Evolutionary conservation across 1,284 basidiomycete species (phyloP), one percentile per base, ranked within the genome.

Genomic region (Golubevia sp.): DNA sequence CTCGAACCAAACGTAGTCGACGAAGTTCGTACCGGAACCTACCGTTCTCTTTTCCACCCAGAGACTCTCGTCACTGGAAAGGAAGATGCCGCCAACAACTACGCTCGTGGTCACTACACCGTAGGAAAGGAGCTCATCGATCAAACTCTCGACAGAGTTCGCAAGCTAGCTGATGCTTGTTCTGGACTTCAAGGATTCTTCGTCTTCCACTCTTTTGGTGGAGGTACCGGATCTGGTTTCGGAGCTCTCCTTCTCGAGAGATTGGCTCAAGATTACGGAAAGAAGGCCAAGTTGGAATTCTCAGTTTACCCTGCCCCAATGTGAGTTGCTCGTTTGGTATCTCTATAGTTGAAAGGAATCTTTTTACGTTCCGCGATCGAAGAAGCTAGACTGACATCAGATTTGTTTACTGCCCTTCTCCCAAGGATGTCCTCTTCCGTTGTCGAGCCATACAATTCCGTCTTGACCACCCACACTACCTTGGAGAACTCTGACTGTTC

Each of bases 31-130:
- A 83, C 73, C 65, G 80, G 80, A 56, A 75, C 77, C 61, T 83
- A 74, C 77, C 75, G 77, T 50, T 68, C 65, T 55, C 74, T 83
- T 60, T 83, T 83, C 76, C 80, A 83, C 73, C 80, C 80, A 59
- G 80, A 83, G 73, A 78, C 79, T 50, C 74, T 83, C 58, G 77
- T 83, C 64, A 82, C 74, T 27, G 80, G 80, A 55, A 83, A 83
- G 77, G 80, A 83, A 74, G 80, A 83, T 64, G 80, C 80, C 50
- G 80, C 80, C 61, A 83, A 83, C 76, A 83, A 83, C 71, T 83
- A 83, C 68, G 80, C 80, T 26, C 79, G 80, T 70, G 80, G 80
- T 65, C 80, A 83, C 73, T 83, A 83, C 76, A 83, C 79, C 20
- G 76, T 82, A 67, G 81, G 81, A 57, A 80, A 82, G 71, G 79